These are phyloP conservation scores for Colletotrichum sp. DNA, from an alignment of 2,329 filamentous ascomycete species.

Conservation along the genomic window DNA sequence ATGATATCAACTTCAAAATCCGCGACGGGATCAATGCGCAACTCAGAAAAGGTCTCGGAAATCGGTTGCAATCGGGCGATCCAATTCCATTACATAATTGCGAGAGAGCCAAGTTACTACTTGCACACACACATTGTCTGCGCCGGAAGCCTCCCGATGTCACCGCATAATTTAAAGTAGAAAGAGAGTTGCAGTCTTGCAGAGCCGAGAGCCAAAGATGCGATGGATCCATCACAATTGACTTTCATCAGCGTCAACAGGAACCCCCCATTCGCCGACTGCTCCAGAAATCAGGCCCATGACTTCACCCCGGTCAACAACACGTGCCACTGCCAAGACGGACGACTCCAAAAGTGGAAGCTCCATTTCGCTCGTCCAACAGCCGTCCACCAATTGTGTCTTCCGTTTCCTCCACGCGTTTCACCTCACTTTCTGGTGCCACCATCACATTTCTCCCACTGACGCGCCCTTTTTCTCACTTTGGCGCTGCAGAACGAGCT, in stretches of 20 bases:
- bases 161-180: not conserved
- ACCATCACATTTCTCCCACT: not conserved
- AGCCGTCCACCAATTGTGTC: not conserved
- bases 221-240: not conserved
- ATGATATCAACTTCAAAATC: not conserved
- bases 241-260: not conserved
- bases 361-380: not conserved
- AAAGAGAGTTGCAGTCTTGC: not conserved
- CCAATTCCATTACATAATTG: not conserved
- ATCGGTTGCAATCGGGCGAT: not conserved
- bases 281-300: not conserved
- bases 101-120: too few species aligned
- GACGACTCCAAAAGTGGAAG: constrained; percentile 6
- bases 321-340: constrained; percentile 11
- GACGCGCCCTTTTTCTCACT: not conserved
- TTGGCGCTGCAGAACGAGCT: not conserved
- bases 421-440: not conserved
- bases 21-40: not conserved
- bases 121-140: not conserved
- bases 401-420: constrained; percentile 6
- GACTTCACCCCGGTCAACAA: not conserved
- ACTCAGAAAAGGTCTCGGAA: not conserved
- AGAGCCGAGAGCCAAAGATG: not conserved
- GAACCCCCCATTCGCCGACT: accelerated
- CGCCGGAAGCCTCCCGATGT: not conserved